Percentiles rank a stretch among this genome's conserved stretches.
Evolutionary conservation across 352 stramenopile species (phyloP).

Genomic region (Globisporangium nunn): DNA sequence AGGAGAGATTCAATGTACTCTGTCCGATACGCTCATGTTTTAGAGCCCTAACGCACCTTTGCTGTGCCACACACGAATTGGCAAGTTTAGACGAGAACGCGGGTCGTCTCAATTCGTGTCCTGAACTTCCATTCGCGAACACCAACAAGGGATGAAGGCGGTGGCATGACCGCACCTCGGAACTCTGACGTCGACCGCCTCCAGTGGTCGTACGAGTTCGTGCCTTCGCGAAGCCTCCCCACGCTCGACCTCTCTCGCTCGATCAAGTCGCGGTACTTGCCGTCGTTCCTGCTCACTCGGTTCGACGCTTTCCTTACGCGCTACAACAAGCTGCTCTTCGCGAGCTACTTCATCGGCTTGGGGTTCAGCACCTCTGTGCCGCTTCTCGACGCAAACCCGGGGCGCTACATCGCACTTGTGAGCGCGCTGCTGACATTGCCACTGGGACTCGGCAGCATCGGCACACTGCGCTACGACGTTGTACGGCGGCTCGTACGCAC

Average conservation of each 20-base stretch:
- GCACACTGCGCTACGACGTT: conserved; percentile 28
- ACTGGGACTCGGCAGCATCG: conserved; percentile 20
- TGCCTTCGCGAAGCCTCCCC: conserved; percentile 21
- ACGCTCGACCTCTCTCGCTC: conserved; percentile 29
- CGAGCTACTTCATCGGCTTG: conserved; percentile 13
- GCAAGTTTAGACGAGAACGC: no score
- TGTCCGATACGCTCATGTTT: no score
- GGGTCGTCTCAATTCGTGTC: no score
- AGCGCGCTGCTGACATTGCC: conserved; percentile 18
- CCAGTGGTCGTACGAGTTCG: conserved; percentile 20
- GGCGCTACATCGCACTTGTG: conserved; percentile 13
- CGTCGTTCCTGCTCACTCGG: conserved; percentile 7
- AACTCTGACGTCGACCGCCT: neutral
- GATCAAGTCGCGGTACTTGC: conserved; percentile 23
- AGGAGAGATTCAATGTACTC: no score
- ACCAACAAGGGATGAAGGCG: no score
- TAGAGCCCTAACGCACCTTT: no score
- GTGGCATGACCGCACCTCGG: conserved; percentile 4
- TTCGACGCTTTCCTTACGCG: conserved; percentile 19
- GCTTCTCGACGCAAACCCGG: conserved; percentile 12
- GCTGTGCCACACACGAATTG: no score
- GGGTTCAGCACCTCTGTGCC: conserved; percentile 17
- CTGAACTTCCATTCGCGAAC: no score
- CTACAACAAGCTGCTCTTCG: conserved; percentile 17
- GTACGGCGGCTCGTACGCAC: conserved; percentile 21